Conservation (phyloP, 1,284 basidiomycete species). For the Polyporus tsugae region DNA sequence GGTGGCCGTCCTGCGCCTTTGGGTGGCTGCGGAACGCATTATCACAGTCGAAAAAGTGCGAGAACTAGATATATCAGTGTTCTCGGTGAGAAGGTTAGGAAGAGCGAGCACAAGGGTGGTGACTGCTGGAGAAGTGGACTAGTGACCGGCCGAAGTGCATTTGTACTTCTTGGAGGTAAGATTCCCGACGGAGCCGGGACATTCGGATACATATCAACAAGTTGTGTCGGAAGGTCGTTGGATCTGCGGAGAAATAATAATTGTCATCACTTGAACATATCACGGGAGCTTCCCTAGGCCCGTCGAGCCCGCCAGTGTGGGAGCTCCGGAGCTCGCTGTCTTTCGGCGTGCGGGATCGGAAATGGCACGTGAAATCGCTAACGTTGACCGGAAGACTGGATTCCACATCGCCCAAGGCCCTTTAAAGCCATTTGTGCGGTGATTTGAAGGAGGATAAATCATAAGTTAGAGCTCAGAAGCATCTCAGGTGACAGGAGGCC, state of each 20-base stretch:
- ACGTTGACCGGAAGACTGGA: neutral
- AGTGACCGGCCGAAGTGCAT: neutral
- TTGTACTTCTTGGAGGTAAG: neutral
- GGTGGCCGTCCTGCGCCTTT: neutral
- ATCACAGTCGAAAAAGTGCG: neutral
- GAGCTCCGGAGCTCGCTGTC: neutral
- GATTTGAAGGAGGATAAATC: neutral
- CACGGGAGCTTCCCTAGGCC: neutral
- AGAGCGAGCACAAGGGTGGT: neutral
- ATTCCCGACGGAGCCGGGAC: neutral
- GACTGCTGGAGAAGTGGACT: neutral
- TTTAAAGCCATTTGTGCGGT: neutral
- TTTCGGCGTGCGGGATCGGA: neutral
- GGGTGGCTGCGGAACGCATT: neutral
- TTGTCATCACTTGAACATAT: neutral
- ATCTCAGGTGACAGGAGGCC: too few relatives aligned
- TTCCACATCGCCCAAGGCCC: neutral
- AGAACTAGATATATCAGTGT: neutral
- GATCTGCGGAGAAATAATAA: neutral
- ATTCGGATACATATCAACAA: neutral
- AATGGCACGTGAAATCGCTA: neutral
- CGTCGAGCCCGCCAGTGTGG: neutral
- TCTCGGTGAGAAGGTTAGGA: neutral
- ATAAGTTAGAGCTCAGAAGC: neutral
- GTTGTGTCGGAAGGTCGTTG: neutral